Evolutionary conservation across 2,329 filamentous ascomycete genomes (phyloP), one percentile per base, ranked within the genome.

Genomic region (Fusarium pininemorale): DNA sequence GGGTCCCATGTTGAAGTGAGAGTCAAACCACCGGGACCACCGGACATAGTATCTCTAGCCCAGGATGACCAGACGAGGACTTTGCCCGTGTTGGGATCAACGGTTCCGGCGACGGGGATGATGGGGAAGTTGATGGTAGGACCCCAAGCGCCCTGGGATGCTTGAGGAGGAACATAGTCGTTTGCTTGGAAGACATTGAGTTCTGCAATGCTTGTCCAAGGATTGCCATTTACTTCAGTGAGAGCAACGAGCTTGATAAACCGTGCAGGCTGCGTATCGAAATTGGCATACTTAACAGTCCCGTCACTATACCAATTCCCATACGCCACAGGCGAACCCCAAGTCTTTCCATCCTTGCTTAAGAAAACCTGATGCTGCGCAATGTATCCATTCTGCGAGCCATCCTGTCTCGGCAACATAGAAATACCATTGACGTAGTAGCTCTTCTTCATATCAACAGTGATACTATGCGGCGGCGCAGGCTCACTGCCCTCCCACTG

Each of bases 21-120:
- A 1, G 72, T 73, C 1, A 64, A 5, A 0, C 71, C 70, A 14
- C 71, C 71, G 1, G 59, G 55, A 1, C 70, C 51, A 10, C 51
- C 58, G 4, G 63, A 44, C 56, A 74, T 74, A 5, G 60, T 66
- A 11, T 74, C 70, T 9, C 60, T 22, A 26, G 44, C 50, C 61
- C 63, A 74, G 3, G 72, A 70, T 1, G 72, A 74, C 72, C 70
- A 74, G 24, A 74, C 50, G 2, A 74, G 22, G 13, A 74, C 63
- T 13, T 62, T 69, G 0, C 72, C 57, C 3, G 63, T 72, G 20
- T 7, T 50, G 1, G 67, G 63, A 11, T 69, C 59, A 18, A 74
- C 71, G 8, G 72, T 70, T 6, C 67, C 70, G 6, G 72, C 63
- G 3, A 74, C 70, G 14, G 72, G 72, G 5, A 74, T 63, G 54